A percentile compares a stretch with the other conserved stretches of the same genome.
phyloP scores from a whole-genome alignment of 2,329 filamentous ascomycete species.

The Xylariaceae sp. region DNA sequence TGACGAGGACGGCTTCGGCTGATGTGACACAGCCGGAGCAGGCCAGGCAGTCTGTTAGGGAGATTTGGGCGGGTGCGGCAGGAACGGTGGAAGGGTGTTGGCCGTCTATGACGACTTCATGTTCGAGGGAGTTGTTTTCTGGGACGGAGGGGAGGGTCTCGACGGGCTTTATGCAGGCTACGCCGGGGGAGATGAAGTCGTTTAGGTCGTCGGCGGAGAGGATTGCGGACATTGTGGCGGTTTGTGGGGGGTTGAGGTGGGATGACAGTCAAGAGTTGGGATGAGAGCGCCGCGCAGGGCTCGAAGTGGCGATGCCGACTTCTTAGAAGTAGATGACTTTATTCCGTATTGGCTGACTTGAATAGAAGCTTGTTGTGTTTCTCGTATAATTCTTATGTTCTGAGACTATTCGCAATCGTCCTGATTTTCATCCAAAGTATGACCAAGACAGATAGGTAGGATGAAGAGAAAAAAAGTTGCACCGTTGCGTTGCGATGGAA shows the following conservation, averaged over 20 bases:
- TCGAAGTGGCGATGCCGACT: background rate
- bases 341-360: too few species aligned
- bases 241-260: background rate
- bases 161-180: constrained; percentile 96
- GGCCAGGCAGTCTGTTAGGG: constrained; percentile 91
- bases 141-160: constrained; percentile 70
- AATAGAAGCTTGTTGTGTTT: too few species aligned
- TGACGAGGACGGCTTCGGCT: constrained; percentile 94
- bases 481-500: too few species aligned
- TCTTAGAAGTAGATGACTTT: too few species aligned
- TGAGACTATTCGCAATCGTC: background rate
- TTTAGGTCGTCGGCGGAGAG: constrained; percentile 95
- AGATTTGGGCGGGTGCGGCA: constrained; percentile 76
- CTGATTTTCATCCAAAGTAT: background rate
- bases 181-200: constrained; percentile 96
- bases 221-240: constrained; percentile 79
- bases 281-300: background rate
- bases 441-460: too few species aligned
- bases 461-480: too few species aligned
- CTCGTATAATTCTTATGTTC: too few species aligned
- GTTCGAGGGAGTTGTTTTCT: constrained; percentile 40
- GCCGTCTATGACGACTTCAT: constrained; percentile 93
- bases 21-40: constrained; percentile 98
- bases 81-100: constrained; percentile 41
- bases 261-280: background rate